Conservation (phyloP, 352 stramenopile species). For the Phytophthora pistaciae region DNA sequence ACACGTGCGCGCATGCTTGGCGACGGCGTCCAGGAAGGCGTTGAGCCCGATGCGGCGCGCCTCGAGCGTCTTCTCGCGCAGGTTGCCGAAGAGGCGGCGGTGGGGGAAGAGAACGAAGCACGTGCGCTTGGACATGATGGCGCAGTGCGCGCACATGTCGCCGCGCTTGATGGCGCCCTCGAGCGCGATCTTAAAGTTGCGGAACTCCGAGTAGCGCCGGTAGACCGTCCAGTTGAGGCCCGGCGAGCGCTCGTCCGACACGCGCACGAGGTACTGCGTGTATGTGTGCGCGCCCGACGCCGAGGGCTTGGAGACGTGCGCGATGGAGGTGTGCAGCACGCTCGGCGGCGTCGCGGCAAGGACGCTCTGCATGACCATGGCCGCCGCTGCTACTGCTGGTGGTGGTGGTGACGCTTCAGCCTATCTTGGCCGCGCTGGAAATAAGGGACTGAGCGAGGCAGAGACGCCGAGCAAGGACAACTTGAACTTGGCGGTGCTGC, state of each 20-base stretch:
- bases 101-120: slow-evolving; percentile 87
- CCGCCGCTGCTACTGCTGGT: not conserved
- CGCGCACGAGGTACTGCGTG: slow-evolving; percentile 87
- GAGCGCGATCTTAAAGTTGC: slow-evolving; percentile 70
- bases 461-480: slow-evolving; percentile 24
- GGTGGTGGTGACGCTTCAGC: not conserved
- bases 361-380: slow-evolving; percentile 50
- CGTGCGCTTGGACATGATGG: slow-evolving; percentile 82
- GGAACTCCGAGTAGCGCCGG: slow-evolving; percentile 88
- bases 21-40: slow-evolving; percentile 78
- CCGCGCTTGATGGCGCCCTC: slow-evolving; percentile 67
- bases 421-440: slow-evolving; percentile 4
- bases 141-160: slow-evolving; percentile 81
- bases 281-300: slow-evolving; percentile 65
- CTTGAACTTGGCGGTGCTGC: slow-evolving; percentile 37
- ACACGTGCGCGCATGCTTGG: slow-evolving; percentile 82
- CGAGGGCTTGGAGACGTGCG: slow-evolving; percentile 78
- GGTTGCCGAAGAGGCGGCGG: slow-evolving; percentile 78
- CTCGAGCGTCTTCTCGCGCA: slow-evolving; percentile 79
- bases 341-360: slow-evolving; percentile 36
- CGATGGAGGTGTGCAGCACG: slow-evolving; percentile 84
- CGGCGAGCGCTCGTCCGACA: slow-evolving; percentile 80
- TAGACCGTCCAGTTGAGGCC: slow-evolving; percentile 86
- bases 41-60: slow-evolving; percentile 78
- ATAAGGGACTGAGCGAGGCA: slow-evolving; percentile 31